These are phyloP conservation scores for Bipolaris sorokiniana DNA, from an alignment of 2,329 filamentous ascomycete species.

Conservation along the genomic window DNA sequence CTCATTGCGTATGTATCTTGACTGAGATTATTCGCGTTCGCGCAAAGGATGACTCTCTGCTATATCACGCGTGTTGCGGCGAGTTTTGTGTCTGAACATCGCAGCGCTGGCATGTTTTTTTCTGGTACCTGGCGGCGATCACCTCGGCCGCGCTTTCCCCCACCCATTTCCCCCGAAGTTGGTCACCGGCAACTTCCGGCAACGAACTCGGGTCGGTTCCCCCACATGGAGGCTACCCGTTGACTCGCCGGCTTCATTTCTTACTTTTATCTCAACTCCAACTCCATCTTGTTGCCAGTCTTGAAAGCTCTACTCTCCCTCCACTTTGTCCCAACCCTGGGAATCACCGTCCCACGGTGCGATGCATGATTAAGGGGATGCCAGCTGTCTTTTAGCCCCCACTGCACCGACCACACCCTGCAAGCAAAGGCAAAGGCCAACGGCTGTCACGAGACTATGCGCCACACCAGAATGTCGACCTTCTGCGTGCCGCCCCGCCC, in stretches of 20 bases:
- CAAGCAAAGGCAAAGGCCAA: not conserved
- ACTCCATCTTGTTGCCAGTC: no score
- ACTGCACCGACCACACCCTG: not conserved
- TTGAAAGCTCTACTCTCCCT: no score
- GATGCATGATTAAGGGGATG: not conserved
- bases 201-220: not conserved
- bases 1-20: constrained; percentile 5
- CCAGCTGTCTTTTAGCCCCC: not conserved
- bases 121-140: constrained; percentile 2
- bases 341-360: no score
- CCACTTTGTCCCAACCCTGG: no score
- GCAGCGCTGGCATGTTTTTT: constrained; percentile 9
- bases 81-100: constrained; percentile 6
- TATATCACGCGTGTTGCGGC: not conserved
- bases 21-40: no score
- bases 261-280: not conserved
- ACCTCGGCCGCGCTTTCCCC: constrained; percentile 13
- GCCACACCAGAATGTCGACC: not conserved
- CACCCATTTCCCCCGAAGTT: constrained; percentile 1
- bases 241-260: not conserved
- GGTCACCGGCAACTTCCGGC: not conserved
- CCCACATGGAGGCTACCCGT: not conserved
- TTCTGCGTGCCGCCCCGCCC: not conserved
- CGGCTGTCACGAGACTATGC: not conserved
- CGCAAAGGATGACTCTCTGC: not conserved